Evolutionary conservation across 768 basidiomycete species (phyloP), one percentile per base, ranked within the genome.

Genomic region (Trametes coccinea): DNA sequence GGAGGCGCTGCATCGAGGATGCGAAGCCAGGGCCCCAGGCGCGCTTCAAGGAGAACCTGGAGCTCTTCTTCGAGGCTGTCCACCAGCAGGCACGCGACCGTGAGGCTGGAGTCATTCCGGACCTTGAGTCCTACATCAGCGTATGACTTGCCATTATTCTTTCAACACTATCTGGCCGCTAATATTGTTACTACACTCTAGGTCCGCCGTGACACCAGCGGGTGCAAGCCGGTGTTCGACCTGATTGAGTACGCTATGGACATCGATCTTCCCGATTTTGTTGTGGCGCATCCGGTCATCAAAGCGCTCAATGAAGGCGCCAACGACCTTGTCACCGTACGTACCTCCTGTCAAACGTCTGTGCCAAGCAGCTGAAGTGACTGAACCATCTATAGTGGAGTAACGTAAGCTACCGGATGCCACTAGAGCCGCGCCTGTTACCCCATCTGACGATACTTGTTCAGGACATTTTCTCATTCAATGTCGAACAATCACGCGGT

Each of bases 381-480:
- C 22, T 5, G 4, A 17, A 1, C 61, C 63, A 2, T 37, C 27
- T 22, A 2, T 40, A 67, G 63, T 67, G 66, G 66, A 64, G 62
- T 46, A 64, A 64, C 39, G 66, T 67, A 49, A 39, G 60, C 47
- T 22, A 14, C 41, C 30, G 14, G 29, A n/a, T 13, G 13, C n/a
- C n/a, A 5, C 30, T 16, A 14, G 34, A 55, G 58, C 22, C 22
- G 22, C 22, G 22, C 22, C 22, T 22, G 22, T 22, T 3, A 65
- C 14, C 14, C 41, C 17, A 16, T 29, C 31, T 4, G 27, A 13
- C 40, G n/a, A 41, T 40, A 3, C 34, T 37, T 54, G 63, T 62
- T 45, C 65, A 90, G 90, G 90, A 92, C 73, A 83, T 92, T 67
- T 91, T 89, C 73, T 91, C 90, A 29, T 92, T 86, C 77, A 89